Percentiles rank a stretch among this genome's conserved stretches.
phyloP scores from a whole-genome alignment of 768 basidiomycete species.

The Kwoniella dendrophila region DNA sequence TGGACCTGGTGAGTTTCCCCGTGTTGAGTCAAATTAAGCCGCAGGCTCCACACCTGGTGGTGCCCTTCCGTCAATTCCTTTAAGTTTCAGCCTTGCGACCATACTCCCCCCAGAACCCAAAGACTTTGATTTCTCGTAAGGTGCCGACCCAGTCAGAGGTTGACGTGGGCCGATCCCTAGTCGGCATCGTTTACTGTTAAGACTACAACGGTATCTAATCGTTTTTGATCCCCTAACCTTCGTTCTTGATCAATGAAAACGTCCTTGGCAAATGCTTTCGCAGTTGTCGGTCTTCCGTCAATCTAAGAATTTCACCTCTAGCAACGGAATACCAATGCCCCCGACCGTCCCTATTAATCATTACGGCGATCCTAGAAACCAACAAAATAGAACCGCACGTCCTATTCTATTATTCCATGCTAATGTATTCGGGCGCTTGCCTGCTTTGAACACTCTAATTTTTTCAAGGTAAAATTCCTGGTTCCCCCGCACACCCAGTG shows the following conservation, averaged over 20 bases:
- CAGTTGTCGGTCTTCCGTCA: constrained; percentile 76
- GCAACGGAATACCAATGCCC: constrained; percentile 78
- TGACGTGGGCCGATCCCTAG: constrained; percentile 73
- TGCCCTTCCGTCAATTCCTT: constrained; percentile 82
- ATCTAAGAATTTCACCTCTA: constrained; percentile 87
- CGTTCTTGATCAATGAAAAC: constrained; percentile 84
- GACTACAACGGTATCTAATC: constrained; percentile 82
- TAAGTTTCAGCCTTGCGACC: constrained; percentile 76
- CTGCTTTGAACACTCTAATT: constrained; percentile 83
- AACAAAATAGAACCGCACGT: constrained; percentile 80
- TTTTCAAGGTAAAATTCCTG: constrained; percentile 79
- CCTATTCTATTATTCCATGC: constrained; percentile 82
- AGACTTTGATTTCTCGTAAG: constrained; percentile 86
- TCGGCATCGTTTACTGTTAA: constrained; percentile 82
- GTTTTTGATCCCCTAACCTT: constrained; percentile 83
- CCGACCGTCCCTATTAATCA: constrained; percentile 79
- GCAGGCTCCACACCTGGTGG: constrained; percentile 77
- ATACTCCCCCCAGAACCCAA: constrained; percentile 81
- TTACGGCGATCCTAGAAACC: constrained; percentile 79
- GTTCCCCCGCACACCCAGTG: constrained; percentile 70
- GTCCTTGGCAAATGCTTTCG: constrained; percentile 84
- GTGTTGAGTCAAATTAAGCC: constrained; percentile 84
- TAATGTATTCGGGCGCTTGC: constrained; percentile 74
- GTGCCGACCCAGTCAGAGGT: constrained; percentile 73
- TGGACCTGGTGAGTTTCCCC: constrained; percentile 81